phyloP scores from a whole-genome alignment of 257 asterid genomes.

The Nemophila menziesii region DNA sequence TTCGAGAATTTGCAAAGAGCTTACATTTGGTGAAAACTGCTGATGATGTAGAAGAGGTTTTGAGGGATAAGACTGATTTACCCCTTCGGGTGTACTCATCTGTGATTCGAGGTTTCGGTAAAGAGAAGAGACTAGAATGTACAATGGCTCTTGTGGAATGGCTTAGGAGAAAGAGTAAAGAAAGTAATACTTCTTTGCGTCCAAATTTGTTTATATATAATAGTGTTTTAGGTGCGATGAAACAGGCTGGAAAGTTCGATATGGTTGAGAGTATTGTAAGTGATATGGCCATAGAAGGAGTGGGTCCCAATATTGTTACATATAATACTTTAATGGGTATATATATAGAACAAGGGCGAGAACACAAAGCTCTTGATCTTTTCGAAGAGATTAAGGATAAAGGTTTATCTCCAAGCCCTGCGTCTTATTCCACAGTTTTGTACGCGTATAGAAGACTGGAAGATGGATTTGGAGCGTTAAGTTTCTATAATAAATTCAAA shows the following conservation, averaged over 20 bases:
- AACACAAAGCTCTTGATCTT: constrained; percentile 51
- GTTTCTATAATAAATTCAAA: constrained; percentile 37
- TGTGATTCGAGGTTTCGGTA: constrained; percentile 66
- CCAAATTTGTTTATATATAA: constrained; percentile 65
- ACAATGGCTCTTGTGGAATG: constrained; percentile 72
- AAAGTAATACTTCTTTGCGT: constrained; percentile 21
- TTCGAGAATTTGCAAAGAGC: constrained; percentile 44
- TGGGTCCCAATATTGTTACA: constrained; percentile 62
- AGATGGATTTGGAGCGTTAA: constrained; percentile 69
- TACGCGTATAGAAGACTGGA: constrained; percentile 61
- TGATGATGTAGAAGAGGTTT: constrained; percentile 64
- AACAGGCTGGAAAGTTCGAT: constrained; percentile 39
- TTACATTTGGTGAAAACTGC: constrained; percentile 40
- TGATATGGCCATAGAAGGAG: constrained; percentile 54
- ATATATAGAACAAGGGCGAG: constrained; percentile 55
- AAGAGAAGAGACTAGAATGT: constrained; percentile 43
- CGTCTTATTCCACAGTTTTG: constrained; percentile 63
- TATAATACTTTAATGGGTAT: constrained; percentile 72
- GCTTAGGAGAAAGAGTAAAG: constrained; percentile 60
- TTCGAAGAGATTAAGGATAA: constrained; percentile 44
- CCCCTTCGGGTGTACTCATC: constrained; percentile 85
- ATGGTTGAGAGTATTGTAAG: constrained; percentile 36
- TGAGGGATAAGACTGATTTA: constrained; percentile 36
- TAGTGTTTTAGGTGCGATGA: constrained; percentile 65
- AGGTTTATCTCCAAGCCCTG: constrained; percentile 64